Percentiles rank a stretch among this genome's conserved stretches.
Evolutionary conservation across 2,329 filamentous ascomycete genomes (phyloP).

Genomic region (Didymella keratinophila): DNA sequence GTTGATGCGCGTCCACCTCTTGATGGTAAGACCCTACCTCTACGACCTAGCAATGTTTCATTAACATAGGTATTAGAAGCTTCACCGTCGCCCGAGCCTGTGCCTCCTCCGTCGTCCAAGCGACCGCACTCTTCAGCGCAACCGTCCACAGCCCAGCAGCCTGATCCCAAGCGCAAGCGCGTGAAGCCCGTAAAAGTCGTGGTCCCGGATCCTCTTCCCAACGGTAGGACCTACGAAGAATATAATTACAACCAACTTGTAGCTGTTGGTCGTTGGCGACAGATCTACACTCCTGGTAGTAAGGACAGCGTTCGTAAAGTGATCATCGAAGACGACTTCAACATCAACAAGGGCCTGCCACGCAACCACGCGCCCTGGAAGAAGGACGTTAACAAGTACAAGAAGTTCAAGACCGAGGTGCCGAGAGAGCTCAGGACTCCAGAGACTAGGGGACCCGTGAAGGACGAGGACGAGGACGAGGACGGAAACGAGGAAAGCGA

Average conservation of each 20-base stretch:
- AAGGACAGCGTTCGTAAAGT: conserved; percentile 21
- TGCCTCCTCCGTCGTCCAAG: neutral
- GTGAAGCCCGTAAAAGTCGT: neutral
- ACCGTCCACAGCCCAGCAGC: neutral
- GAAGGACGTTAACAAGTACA: neutral
- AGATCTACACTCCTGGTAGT: conserved; percentile 23
- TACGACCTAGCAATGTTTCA: neutral
- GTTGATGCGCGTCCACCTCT: neutral
- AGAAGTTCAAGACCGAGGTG: neutral
- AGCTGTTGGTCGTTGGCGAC: conserved; percentile 27
- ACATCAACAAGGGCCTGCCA: conserved; percentile 13
- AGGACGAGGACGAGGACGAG: neutral
- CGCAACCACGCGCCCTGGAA: conserved; percentile 12
- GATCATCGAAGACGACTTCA: conserved; percentile 33
- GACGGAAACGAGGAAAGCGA: neutral
- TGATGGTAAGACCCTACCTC: neutral
- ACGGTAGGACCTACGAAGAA: conserved; percentile 17
- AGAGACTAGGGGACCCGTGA: neutral
- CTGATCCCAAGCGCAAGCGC: neutral
- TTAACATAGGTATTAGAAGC: neutral
- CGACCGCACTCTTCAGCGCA: neutral
- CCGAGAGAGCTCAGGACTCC: neutral
- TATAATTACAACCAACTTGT: conserved; percentile 28
- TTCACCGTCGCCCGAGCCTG: neutral
- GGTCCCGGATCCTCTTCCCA: conserved; percentile 9